A percentile compares a stretch with the other conserved stretches of the same genome.
Conservation (phyloP, 2,329 filamentous ascomycete genomes). For the Penicillium nordicum region DNA sequence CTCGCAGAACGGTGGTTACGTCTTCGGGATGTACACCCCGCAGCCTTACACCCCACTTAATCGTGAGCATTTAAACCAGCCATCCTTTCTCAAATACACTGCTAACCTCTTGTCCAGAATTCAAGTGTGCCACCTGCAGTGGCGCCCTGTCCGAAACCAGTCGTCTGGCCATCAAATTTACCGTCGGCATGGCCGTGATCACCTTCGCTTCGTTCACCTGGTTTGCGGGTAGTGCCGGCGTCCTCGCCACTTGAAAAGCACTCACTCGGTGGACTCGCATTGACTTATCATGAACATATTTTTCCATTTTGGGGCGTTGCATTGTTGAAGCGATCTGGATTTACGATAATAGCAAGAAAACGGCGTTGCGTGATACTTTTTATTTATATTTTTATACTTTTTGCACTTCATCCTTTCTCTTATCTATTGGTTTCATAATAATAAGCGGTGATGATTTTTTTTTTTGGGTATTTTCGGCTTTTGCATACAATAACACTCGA, state of each 20-base stretch:
- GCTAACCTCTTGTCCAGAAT: constrained; percentile 42
- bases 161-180: constrained; percentile 54
- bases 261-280: not conserved
- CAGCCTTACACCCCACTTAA: constrained; percentile 50
- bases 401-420: constrained; percentile 5
- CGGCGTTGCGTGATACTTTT: constrained; percentile 19
- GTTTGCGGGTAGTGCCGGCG: constrained; percentile 45
- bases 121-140: constrained; percentile 57
- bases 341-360: constrained; percentile 33
- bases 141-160: constrained; percentile 52
- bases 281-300: constrained; percentile 22
- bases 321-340: constrained; percentile 20
- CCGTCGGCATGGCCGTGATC: constrained; percentile 54
- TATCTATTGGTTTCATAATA: not conserved
- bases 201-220: constrained; percentile 58
- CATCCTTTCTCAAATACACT: not conserved
- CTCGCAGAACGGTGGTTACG: constrained; percentile 49
- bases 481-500: not conserved
- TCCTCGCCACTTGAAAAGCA: constrained; percentile 27
- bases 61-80: constrained; percentile 40
- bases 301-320: constrained; percentile 10
- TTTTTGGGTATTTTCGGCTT: constrained; percentile 9
- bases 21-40: constrained; percentile 62
- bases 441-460: not conserved
- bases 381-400: constrained; percentile 11